These are phyloP conservation scores for Penicillium waksmanii DNA, from an alignment of 495 filamentous ascomycete genomes.

Conservation along the genomic window DNA sequence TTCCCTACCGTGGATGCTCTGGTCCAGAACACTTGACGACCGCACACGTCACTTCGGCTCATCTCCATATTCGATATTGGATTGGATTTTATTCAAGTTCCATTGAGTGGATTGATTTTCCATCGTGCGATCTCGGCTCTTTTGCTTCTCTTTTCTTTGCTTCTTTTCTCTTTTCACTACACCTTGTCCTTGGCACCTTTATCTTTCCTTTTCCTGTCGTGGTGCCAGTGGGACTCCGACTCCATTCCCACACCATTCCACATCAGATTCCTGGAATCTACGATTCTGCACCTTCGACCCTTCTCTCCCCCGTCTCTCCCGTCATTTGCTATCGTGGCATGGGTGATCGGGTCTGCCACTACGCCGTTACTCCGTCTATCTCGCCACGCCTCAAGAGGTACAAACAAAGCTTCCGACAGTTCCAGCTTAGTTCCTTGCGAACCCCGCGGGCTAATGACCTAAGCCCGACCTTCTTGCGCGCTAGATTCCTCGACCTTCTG, in stretches of 20 bases:
- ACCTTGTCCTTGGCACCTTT: neutral
- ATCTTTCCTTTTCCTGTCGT: too few relatives aligned
- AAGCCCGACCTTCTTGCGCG: slow-evolving; percentile 2
- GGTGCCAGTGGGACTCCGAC: neutral
- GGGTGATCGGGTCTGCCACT: slow-evolving; percentile 20
- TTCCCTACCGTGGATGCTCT: slow-evolving; percentile 13
- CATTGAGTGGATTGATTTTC: too few relatives aligned
- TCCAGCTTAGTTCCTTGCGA: slow-evolving; percentile 8
- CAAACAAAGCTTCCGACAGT: slow-evolving; percentile 6
- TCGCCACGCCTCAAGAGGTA: slow-evolving; percentile 12
- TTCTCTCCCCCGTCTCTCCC: neutral
- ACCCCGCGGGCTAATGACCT: slow-evolving; percentile 28
- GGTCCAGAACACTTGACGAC: slow-evolving; percentile 20
- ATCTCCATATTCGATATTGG: slow-evolving; percentile 13
- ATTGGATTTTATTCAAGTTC: slow-evolving; percentile 6
- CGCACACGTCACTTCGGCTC: slow-evolving; percentile 29
- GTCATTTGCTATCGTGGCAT: slow-evolving; percentile 10
- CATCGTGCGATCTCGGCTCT: too few relatives aligned
- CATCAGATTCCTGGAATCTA: slow-evolving; percentile 21
- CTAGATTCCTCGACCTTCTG: slow-evolving; percentile 29
- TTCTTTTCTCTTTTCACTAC: neutral
- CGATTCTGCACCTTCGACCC: neutral
- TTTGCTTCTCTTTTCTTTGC: neutral
- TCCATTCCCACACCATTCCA: slow-evolving; percentile 11
- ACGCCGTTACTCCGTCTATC: too few relatives aligned